Base-by-base conservation (phyloP, 768 basidiomycete species). In the Lactarius indigo region DNA sequence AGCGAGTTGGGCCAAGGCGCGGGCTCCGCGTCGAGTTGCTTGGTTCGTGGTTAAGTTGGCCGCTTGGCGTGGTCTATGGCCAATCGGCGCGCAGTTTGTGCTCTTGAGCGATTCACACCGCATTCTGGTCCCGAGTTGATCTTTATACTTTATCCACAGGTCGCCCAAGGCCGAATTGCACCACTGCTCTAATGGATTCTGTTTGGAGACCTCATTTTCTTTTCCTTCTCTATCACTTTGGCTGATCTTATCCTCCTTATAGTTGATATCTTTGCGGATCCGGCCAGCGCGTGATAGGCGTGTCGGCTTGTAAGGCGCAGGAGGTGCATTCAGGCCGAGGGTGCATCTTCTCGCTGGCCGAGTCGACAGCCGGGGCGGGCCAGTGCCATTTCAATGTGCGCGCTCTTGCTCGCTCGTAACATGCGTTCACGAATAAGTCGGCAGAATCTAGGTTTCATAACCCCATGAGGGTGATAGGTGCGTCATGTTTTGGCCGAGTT, bases 281-380 rank as follows among this genome's bases (percentile, higher is more conserved):
- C 35, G 30, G 59, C 18, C 31, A 44, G 3, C 7, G 18, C 10
- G 39, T 33, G n/a, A 33, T 61, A 30, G 54, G 59, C 35, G 54
- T 37, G 59, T 50, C 31, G 10, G 41, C 35, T 56, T 44, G 17
- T 42, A 17, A 35, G 65, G 47, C 18, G 42, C n/a, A 39, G 52
- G 52, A 33, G 44, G 26, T 60, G 37, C 52, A 44, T 52, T 42
- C 64, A 55, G 64, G 64, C 37, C 64, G 64, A 65, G 58, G 58
- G 58, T 60, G 54, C 23, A 13, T 31, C 4, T 56, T 17, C 23
- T 42, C 59, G 54, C 56, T 28, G 28, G 31, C 39, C 41, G 8
- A 30, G 64, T 50, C 58, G 30, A 47, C 39, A 6, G 26, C 59
- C 23, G 30, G 55, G 23, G 17, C 5, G 39, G 1, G 23, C 28